These are phyloP conservation scores for Sclerotinia glacialis DNA, from an alignment of 2,329 filamentous ascomycete genomes.

Conservation along the genomic window DNA sequence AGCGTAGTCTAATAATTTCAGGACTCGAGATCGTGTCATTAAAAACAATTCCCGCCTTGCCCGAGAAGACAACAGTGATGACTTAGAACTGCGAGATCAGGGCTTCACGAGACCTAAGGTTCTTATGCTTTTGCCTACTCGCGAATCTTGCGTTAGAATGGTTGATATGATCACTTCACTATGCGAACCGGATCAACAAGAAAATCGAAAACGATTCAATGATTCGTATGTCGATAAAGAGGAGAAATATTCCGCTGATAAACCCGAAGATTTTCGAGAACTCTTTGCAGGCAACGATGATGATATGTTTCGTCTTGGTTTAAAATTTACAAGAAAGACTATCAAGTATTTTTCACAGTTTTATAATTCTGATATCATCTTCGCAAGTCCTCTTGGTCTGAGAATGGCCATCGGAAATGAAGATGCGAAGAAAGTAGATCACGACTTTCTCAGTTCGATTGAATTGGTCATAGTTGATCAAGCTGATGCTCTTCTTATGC, in stretches of 20 bases:
- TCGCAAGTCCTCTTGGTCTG: conserved; percentile 85
- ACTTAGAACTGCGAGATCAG: conserved; percentile 81
- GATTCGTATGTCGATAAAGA: conserved; percentile 74
- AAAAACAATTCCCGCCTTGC: conserved; percentile 85
- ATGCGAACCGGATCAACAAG: conserved; percentile 82
- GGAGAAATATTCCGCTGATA: conserved; percentile 66
- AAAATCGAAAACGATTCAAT: conserved; percentile 89
- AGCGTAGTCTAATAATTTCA: conserved; percentile 37
- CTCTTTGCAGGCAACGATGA: conserved; percentile 94
- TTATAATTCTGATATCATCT: conserved; percentile 92
- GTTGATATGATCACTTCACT: conserved; percentile 74
- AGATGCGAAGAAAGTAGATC: conserved; percentile 66
- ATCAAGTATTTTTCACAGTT: conserved; percentile 94
- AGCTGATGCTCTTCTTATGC: conserved; percentile 90
- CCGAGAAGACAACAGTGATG: conserved; percentile 60
- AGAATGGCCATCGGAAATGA: conserved; percentile 84
- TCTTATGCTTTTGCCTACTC: conserved; percentile 83
- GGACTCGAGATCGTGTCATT: conserved; percentile 82
- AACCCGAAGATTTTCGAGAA: conserved; percentile 82
- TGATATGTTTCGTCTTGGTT: conserved; percentile 92
- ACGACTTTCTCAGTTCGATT: conserved; percentile 90
- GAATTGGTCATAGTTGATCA: conserved; percentile 90
- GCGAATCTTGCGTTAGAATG: conserved; percentile 77
- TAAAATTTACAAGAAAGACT: conserved; percentile 96
- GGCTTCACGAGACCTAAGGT: conserved; percentile 95